Conservation (phyloP, 371 early-diverging fungal genomes). For the Smittium mucronatum region DNA sequence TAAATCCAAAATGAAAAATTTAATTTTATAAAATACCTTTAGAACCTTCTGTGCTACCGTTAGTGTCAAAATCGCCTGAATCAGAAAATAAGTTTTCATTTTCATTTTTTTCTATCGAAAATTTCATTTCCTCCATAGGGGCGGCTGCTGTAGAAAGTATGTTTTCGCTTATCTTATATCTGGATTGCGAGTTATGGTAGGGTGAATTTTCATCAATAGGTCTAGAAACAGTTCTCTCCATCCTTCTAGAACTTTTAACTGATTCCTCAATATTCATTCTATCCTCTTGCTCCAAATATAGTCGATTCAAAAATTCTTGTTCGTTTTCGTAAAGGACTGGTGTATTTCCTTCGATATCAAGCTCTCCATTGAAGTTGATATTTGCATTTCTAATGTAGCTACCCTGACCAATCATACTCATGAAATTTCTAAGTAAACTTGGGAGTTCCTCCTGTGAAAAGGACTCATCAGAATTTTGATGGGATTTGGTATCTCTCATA, state of each 20-base stretch:
- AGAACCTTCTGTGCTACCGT: neutral
- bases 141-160: slow-evolving; percentile 10
- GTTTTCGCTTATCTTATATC: slow-evolving; percentile 9
- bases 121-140: slow-evolving; percentile 15
- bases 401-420: neutral
- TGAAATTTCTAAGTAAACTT: neutral
- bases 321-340: slow-evolving; percentile 49
- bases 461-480: neutral
- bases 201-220: neutral
- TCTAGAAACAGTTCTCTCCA: no score
- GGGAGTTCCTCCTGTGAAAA: neutral
- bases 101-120: slow-evolving; percentile 8
- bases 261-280: neutral
- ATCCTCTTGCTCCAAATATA: slow-evolving; percentile 48
- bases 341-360: neutral
- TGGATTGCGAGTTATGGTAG: neutral
- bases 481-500: neutral
- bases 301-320: slow-evolving; percentile 64
- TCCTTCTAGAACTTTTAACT: neutral
- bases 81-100: neutral
- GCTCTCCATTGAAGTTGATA: neutral
- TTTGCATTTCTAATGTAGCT: neutral
- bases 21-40: no score
- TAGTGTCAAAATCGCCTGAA: neutral
- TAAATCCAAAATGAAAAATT: no score